These are phyloP conservation scores for Theobroma grandiflorum DNA, from an alignment of 441 rosid genomes.

Conservation along the genomic window DNA sequence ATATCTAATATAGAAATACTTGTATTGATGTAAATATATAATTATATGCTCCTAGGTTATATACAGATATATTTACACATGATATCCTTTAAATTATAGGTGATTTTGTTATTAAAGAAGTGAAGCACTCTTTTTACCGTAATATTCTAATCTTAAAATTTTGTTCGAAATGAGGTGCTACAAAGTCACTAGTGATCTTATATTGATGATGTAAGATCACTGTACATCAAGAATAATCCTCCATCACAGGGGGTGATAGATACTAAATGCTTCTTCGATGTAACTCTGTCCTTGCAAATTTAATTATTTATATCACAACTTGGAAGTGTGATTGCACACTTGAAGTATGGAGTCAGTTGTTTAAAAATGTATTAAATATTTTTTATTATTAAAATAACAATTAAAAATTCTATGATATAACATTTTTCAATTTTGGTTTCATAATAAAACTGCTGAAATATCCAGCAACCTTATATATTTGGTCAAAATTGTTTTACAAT, in stretches of 20 bases:
- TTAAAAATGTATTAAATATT: not conserved
- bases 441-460: not conserved
- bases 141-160: no score
- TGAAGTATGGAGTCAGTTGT: not conserved
- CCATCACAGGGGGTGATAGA: not conserved
- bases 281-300: not conserved
- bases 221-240: not conserved
- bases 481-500: not conserved
- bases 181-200: not conserved
- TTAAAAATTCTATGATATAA: no score
- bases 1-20: not conserved
- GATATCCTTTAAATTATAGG: not conserved
- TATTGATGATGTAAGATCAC: not conserved
- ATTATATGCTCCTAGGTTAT: not conserved
- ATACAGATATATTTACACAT: not conserved
- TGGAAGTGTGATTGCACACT: not conserved
- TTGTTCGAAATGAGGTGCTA: not conserved
- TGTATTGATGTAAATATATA: not conserved
- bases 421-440: not conserved
- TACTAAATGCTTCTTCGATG: not conserved
- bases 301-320: not conserved
- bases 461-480: not conserved
- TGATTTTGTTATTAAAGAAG: not conserved
- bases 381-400: not conserved
- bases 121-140: not conserved